Conservation (phyloP, 1,139 yeast species). For the Pichia sp. region DNA sequence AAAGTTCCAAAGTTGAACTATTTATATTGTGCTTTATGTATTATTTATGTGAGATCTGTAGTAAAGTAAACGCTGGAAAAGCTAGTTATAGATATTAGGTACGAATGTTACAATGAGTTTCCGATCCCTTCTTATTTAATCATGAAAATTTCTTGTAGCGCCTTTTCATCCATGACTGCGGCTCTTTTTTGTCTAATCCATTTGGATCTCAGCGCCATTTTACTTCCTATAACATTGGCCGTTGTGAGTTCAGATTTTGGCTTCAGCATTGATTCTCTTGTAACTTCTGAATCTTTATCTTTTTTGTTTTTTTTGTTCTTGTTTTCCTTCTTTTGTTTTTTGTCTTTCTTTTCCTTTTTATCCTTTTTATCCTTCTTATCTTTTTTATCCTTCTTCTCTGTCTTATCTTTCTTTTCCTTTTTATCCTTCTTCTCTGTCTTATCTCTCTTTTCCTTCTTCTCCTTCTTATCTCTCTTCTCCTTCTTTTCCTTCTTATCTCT, state of each 20-base stretch:
- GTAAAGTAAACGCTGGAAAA: too few relatives aligned
- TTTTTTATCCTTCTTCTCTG: slow-evolving; percentile 21
- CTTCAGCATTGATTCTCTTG: slow-evolving; percentile 33
- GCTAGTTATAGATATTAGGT: too few relatives aligned
- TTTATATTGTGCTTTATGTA: too few relatives aligned
- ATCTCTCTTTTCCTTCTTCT: slow-evolving; percentile 28
- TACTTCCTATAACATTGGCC: slow-evolving; percentile 40
- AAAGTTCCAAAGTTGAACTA: too few relatives aligned
- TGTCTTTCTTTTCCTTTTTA: slow-evolving; percentile 26
- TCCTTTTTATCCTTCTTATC: slow-evolving; percentile 29
- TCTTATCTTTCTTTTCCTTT: slow-evolving; percentile 23
- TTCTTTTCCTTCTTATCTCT: slow-evolving; percentile 26
- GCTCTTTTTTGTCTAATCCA: slow-evolving; percentile 88
- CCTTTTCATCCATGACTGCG: slow-evolving; percentile 81
- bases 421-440: slow-evolving; percentile 26
- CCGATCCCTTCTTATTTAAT: slow-evolving; percentile 31
- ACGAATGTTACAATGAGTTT: too few relatives aligned
- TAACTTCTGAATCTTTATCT: slow-evolving; percentile 16
- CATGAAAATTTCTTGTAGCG: slow-evolving; percentile 90
- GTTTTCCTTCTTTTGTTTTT: slow-evolving; percentile 22
- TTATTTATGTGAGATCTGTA: too few relatives aligned
- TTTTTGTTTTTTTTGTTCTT: slow-evolving; percentile 11
- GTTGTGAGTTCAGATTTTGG: slow-evolving; percentile 29
- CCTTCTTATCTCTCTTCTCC: slow-evolving; percentile 25
- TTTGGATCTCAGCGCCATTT: slow-evolving; percentile 73